Conservation (phyloP, 2,329 filamentous ascomycete genomes). For the Botrytis pseudocinerea region DNA sequence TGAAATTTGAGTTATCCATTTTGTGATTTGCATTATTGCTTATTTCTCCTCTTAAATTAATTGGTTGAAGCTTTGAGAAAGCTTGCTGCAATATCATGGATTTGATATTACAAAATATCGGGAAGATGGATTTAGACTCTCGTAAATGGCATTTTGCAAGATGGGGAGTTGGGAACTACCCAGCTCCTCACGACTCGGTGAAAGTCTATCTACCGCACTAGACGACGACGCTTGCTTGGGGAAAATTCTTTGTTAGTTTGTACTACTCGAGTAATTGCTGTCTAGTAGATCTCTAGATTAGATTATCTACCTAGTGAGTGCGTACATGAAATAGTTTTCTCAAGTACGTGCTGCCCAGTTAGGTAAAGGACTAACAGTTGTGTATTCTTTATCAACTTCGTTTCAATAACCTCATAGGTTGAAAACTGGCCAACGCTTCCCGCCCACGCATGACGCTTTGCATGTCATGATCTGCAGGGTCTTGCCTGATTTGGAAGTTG, state of each 20-base stretch:
- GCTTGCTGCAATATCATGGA: too few species aligned
- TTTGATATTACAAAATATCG: neutral
- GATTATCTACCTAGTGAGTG: neutral
- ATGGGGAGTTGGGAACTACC: neutral
- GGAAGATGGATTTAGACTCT: neutral
- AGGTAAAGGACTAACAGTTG: neutral
- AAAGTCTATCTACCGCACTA: neutral
- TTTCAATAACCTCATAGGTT: constrained; percentile 1
- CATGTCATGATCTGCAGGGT: constrained; percentile 15
- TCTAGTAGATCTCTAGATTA: neutral
- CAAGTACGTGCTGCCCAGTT: neutral
- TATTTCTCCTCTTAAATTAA: neutral
- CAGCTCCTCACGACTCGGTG: neutral
- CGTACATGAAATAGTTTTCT: neutral
- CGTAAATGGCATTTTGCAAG: neutral
- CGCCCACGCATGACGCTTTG: neutral
- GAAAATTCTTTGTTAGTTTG: neutral
- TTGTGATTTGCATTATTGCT: neutral
- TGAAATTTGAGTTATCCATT: neutral
- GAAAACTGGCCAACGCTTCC: constrained; percentile 6
- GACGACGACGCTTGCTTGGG: neutral
- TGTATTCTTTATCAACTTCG: neutral
- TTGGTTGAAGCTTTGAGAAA: neutral
- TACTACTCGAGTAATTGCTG: neutral
- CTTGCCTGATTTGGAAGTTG: neutral